Percentiles rank a stretch among this genome's conserved stretches.
Conservation (phyloP, 148 eudicot genomes). For the Salicornia ramosissima region DNA sequence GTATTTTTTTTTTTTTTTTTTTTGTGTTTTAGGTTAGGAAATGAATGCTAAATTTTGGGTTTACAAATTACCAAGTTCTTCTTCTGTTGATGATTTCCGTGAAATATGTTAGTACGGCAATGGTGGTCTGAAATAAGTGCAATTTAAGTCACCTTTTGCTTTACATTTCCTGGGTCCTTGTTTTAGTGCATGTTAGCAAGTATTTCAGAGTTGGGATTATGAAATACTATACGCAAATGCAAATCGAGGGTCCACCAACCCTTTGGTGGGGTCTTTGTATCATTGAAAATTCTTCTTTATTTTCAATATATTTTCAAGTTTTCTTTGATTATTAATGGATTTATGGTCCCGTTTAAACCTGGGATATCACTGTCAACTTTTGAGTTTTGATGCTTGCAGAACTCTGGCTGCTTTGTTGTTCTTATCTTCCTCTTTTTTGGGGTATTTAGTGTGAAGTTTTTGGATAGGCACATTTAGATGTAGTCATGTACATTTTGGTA, state of each 20-base stretch:
- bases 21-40: background rate
- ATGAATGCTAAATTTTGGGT: background rate
- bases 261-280: background rate
- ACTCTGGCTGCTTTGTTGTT: background rate
- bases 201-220: background rate
- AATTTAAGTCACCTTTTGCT: background rate
- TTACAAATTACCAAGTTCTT: background rate
- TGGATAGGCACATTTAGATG: no score
- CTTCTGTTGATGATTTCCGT: background rate
- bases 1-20: no score
- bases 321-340: background rate
- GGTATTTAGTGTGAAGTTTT: background rate
- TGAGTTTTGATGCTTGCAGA: background rate
- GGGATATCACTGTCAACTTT: slow-evolving; percentile 18
- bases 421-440: background rate
- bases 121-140: background rate
- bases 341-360: slow-evolving; percentile 13
- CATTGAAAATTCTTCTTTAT: background rate
- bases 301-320: background rate
- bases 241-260: background rate
- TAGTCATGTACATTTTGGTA: no score
- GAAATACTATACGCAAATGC: background rate
- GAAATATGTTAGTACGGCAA: background rate
- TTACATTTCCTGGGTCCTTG: background rate
- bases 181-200: background rate